Evolutionary conservation across 139 green algal species (phyloP), one percentile per base, ranked within the genome.

Genomic region (Eudorina sp.): DNA sequence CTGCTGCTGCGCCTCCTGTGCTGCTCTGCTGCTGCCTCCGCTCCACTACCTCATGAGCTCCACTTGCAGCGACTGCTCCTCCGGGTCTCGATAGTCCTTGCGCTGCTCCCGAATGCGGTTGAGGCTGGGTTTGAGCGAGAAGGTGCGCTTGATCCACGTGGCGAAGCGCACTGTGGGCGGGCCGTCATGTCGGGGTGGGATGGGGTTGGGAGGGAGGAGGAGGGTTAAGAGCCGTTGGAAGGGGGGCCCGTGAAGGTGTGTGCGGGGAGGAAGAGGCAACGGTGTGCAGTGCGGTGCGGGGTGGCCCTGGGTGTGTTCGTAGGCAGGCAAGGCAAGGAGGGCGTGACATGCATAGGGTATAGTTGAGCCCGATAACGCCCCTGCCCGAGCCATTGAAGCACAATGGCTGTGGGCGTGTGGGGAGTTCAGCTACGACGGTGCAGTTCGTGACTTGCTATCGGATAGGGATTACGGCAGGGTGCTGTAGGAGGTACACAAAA

Each of bases 81-180:
- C 78, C 0, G 89, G 89, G 86, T 91, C 89, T 36, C 90, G 83
- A 19, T 88, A 27, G 31, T 95, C 90, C 64, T 88, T 87, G 40
- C 90, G 83, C 73, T 91, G 38, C 84, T 94, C 92, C 27, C 92
- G 89, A 48, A 95, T 94, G 66, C 82, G 72, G 85, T 94, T 92
- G 60, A 96, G 90, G 14, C 92, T 91, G 25, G 94, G 94, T 90
- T 95, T 96, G 5, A 96, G 88, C 23, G 85, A 88, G 83, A 96
- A 95, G 23, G 92, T 95, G 46, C 91, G 90, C 88, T 96, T 96
- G 34, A 96, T 68, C 92, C 92, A 96, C 16, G 94, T 89, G 38
- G 91, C 91, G 53, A 96, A 80, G 25, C 90, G 94, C 46, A 96
- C 94, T 96, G 91, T 74, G 78, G 5, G 46, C 5, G n/a, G 45